Percentiles rank a stretch among this genome's conserved stretches.
phyloP scores from a whole-genome alignment of 495 filamentous ascomycete genomes.

The Patellaria atrata region DNA sequence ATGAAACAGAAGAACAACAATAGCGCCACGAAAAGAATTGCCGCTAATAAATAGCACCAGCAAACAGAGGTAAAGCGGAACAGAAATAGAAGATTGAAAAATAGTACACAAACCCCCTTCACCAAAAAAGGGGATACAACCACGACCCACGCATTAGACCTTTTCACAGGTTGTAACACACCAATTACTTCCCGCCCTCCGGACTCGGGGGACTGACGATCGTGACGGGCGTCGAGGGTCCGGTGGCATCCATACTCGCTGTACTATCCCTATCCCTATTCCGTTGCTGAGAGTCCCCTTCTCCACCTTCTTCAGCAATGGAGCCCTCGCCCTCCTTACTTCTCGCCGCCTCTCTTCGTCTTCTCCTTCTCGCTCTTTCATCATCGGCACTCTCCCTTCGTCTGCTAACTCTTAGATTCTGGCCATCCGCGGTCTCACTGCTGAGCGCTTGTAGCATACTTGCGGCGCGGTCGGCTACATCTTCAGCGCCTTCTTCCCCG shows the following conservation, averaged over 20 bases:
- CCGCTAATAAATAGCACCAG: too few relatives aligned
- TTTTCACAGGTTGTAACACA: too few relatives aligned
- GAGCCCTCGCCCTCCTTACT: slow-evolving; percentile 7
- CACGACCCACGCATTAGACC: too few relatives aligned
- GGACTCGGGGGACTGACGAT: slow-evolving; percentile 23
- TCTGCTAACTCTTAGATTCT: slow-evolving; percentile 22
- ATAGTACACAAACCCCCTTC: too few relatives aligned
- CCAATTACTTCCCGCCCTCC: slow-evolving; percentile 5
- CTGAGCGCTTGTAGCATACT: slow-evolving; percentile 68
- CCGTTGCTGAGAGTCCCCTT: slow-evolving; percentile 1
- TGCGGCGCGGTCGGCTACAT: slow-evolving; percentile 67
- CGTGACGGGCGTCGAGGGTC: slow-evolving; percentile 16
- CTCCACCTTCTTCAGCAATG: slow-evolving; percentile 5
- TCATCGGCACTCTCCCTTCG: slow-evolving; percentile 24
- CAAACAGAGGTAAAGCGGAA: too few relatives aligned
- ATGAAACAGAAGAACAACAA: too few relatives aligned
- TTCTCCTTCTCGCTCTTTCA: slow-evolving; percentile 21
- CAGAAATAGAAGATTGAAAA: too few relatives aligned
- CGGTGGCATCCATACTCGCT: background rate
- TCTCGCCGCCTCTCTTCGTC: slow-evolving; percentile 13
- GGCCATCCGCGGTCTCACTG: slow-evolving; percentile 35
- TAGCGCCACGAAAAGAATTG: too few relatives aligned
- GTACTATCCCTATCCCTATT: background rate
- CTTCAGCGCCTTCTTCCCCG: slow-evolving; percentile 12
- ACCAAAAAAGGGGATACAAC: too few relatives aligned